Base-by-base conservation (phyloP, 495 filamentous ascomycete species). In the Hypoxylon trugodes region DNA sequence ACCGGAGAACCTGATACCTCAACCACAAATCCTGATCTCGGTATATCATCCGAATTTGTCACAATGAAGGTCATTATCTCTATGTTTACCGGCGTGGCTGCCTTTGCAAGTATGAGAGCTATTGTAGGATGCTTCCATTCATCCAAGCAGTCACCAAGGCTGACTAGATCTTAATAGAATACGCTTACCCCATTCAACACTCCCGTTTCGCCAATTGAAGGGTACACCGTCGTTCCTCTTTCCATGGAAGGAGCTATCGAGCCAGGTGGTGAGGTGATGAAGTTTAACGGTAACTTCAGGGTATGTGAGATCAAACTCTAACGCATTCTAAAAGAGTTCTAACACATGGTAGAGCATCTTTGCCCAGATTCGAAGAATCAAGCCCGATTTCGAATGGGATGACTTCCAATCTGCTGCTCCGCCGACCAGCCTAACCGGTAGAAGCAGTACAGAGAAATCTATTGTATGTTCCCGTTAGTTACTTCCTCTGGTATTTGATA, bases 281-380 rank as follows among this genome's bases (percentile, higher is more conserved):
- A 16, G 2, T 65, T 65, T 36, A 65, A 40, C 7, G 61, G 54
- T n/a, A 59, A 53, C n/a, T n/a, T 65, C 16, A 41, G n/a, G 10
- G 54, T 65, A 22, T 35, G 48, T 32, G 1, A 16, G 10, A 12
- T 43, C 32, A 1, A 21, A 3, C 9, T 15, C 6, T 10, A 6
- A 32, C 9, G 28, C 0, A 24, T 26, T 7, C 16, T 37, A 16
- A 30, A 1, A n/a, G 9, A n/a, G n/a, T n/a, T n/a, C 16, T 53
- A 35, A 52, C 22, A 15, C 2, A 0, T 1, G 12, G 4, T 9
- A 65, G 61, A 36, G 42, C 10, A 59, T 65, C 25, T 35, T 54
- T 6, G 26, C 15, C 7, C 54, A 65, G 22, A 54, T 65, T n/a
- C 54, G 43, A 41, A 41, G 40, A 24, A 59, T 59, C 35, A 65